A percentile compares a stretch with the other conserved stretches of the same genome.
phyloP scores from a whole-genome alignment of 257 asterid species.

The Linaria vulgaris region DNA sequence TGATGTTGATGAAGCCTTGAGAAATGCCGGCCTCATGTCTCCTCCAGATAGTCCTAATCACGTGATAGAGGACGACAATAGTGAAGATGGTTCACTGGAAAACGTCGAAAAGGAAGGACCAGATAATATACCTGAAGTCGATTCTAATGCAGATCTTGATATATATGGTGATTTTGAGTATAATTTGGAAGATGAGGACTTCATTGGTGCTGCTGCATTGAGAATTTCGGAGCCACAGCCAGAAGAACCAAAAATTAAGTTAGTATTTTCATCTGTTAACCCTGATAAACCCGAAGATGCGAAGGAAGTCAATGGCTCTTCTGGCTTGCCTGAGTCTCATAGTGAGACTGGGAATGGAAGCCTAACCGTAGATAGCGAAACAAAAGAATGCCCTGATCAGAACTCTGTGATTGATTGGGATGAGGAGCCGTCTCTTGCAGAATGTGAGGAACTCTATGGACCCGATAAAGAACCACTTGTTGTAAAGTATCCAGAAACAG shows the following conservation, averaged over 20 bases:
- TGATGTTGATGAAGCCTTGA: constrained; percentile 77
- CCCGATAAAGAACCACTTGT: constrained; percentile 74
- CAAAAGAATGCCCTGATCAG: constrained; percentile 27
- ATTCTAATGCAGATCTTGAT: constrained; percentile 76
- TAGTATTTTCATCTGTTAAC: constrained; percentile 66
- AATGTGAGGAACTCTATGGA: constrained; percentile 92
- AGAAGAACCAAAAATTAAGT: constrained; percentile 61
- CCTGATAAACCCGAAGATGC: constrained; percentile 36
- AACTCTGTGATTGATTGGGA: constrained; percentile 39
- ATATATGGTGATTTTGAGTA: constrained; percentile 95
- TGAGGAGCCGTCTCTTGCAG: constrained; percentile 63
- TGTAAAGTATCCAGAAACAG: constrained; percentile 54
- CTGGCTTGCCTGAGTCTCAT: constrained; percentile 32
- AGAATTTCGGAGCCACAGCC: constrained; percentile 45
- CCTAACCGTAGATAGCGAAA: constrained; percentile 29
- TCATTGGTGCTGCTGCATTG: constrained; percentile 61
- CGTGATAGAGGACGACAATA: constrained; percentile 35
- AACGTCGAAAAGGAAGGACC: constrained; percentile 58
- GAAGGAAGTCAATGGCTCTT: constrained; percentile 34
- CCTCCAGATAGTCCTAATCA: constrained; percentile 84
- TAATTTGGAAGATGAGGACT: constrained; percentile 83
- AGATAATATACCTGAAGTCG: constrained; percentile 65
- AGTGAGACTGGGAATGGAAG: constrained; percentile 26
- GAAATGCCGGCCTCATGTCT: constrained; percentile 79
- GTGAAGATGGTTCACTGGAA: constrained; percentile 35